phyloP scores from a whole-genome alignment of 2,329 filamentous ascomycete species.

The Fusarium marasasianum region DNA sequence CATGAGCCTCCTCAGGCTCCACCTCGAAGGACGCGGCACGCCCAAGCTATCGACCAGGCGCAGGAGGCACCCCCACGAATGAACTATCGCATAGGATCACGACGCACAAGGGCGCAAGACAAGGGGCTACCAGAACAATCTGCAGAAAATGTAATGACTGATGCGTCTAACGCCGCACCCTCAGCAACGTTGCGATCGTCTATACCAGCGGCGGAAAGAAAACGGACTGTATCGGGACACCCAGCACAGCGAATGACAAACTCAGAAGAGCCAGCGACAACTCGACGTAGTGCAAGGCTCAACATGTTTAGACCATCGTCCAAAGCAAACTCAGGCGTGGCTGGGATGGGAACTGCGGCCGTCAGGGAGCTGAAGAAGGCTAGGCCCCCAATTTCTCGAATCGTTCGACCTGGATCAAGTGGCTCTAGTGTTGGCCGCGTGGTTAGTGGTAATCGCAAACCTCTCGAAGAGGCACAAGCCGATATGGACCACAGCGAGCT shows the following conservation, averaged over 20 bases:
- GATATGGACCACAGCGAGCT: conserved; percentile 75
- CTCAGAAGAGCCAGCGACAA: conserved; percentile 66
- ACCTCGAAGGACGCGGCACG: conserved; percentile 62
- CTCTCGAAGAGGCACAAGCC: conserved; percentile 70
- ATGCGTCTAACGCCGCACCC: conserved; percentile 50
- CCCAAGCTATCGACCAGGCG: conserved; percentile 61
- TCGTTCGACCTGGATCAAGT: conserved; percentile 72
- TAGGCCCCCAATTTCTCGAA: conserved; percentile 74
- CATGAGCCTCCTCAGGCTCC: conserved; percentile 64
- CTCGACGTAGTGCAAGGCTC: conserved; percentile 74
- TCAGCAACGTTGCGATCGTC: conserved; percentile 51
- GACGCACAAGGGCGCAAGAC: conserved; percentile 53
- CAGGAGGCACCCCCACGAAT: conserved; percentile 71
- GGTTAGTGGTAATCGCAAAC: conserved; percentile 90
- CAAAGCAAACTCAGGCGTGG: conserved; percentile 68
- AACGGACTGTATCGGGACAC: conserved; percentile 92
- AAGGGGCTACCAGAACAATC: conserved; percentile 46
- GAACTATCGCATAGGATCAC: conserved; percentile 64
- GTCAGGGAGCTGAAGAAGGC: conserved; percentile 82
- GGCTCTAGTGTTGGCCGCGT: conserved; percentile 81
- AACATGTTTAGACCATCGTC: conserved; percentile 75
- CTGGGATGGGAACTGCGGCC: conserved; percentile 67
- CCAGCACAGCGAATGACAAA: conserved; percentile 63
- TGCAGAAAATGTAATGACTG: conserved; percentile 53
- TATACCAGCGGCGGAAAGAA: conserved; percentile 71